A percentile compares a stretch with the other conserved stretches of the same genome.
Evolutionary conservation across 805 yeast genomes (phyloP).

Genomic region (Candida suzukii): DNA sequence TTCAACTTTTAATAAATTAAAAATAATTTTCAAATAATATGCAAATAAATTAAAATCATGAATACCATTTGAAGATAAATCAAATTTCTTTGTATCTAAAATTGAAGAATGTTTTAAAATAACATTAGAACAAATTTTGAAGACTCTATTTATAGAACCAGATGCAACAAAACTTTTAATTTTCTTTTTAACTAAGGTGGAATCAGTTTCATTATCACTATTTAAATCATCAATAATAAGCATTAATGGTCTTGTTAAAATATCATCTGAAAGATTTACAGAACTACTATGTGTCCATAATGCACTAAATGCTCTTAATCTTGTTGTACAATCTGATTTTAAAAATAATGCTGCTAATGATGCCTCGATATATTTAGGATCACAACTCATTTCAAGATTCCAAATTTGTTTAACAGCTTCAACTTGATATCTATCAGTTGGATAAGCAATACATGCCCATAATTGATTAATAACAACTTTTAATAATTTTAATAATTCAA

Average conservation of each 20-base stretch:
- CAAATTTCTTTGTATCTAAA: constrained; percentile 25
- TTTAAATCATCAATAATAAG: constrained; percentile 59
- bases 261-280: constrained; percentile 38
- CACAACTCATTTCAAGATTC: constrained; percentile 47
- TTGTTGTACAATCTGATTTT: constrained; percentile 28
- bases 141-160: constrained; percentile 55
- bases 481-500: constrained; percentile 31
- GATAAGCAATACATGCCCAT: constrained; percentile 48
- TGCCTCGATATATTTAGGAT: constrained; percentile 60
- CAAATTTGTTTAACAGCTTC: constrained; percentile 65
- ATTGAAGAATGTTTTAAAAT: constrained; percentile 37
- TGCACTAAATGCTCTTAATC: constrained; percentile 50
- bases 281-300: constrained; percentile 67
- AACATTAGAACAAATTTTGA: constrained; percentile 49
- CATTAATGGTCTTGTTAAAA: constrained; percentile 58
- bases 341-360: constrained; percentile 54
- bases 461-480: constrained; percentile 35
- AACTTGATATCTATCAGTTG: constrained; percentile 53
- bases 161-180: constrained; percentile 33
- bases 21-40: constrained; percentile 51
- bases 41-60: constrained; percentile 61
- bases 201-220: constrained; percentile 34
- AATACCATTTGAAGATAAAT: constrained; percentile 21
- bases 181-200: constrained; percentile 42
- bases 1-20: constrained; percentile 44